Evolutionary conservation across 148 eudicot species (phyloP).

Genomic region (Fagopyrum esculentum): DNA sequence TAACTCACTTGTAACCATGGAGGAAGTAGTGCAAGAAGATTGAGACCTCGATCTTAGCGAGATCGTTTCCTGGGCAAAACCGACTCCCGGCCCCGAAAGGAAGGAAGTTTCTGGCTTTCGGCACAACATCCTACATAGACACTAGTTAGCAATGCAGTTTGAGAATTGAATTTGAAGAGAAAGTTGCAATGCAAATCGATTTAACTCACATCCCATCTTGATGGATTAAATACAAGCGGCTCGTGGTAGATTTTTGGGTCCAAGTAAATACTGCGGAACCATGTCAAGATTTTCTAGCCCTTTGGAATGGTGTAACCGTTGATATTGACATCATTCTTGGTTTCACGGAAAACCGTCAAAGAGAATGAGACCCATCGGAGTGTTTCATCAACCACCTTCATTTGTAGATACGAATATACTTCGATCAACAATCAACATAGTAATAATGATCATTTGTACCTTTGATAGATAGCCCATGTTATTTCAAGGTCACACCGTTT

Average conservation of each 20-base stretch:
- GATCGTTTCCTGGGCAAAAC: conserved; percentile 41
- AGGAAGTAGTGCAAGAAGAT: conserved; percentile 49
- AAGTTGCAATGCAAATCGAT: background rate
- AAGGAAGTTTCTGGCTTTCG: conserved; percentile 24
- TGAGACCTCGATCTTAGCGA: conserved; percentile 39
- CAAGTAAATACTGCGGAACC: conserved; percentile 34
- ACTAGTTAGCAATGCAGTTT: too few relatives aligned
- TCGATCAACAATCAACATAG: too few relatives aligned
- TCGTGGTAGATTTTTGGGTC: conserved; percentile 20
- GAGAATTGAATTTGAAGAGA: too few relatives aligned
- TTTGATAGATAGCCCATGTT: too few relatives aligned
- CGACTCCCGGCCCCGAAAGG: conserved; percentile 55
- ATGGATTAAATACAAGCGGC: conserved; percentile 32
- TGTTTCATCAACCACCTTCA: too few relatives aligned
- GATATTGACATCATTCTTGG: too few relatives aligned
- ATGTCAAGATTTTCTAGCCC: conserved; percentile 14
- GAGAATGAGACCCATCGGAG: too few relatives aligned
- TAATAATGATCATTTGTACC: too few relatives aligned
- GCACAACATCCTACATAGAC: background rate
- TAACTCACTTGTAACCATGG: conserved; percentile 33
- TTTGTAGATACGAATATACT: too few relatives aligned
- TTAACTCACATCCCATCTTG: conserved; percentile 33
- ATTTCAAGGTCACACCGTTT: too few relatives aligned
- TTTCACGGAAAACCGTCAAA: too few relatives aligned
- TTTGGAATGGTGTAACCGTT: too few relatives aligned